Base-by-base conservation (phyloP, 2,329 filamentous ascomycete species). In the Aureobasidium sp. region DNA sequence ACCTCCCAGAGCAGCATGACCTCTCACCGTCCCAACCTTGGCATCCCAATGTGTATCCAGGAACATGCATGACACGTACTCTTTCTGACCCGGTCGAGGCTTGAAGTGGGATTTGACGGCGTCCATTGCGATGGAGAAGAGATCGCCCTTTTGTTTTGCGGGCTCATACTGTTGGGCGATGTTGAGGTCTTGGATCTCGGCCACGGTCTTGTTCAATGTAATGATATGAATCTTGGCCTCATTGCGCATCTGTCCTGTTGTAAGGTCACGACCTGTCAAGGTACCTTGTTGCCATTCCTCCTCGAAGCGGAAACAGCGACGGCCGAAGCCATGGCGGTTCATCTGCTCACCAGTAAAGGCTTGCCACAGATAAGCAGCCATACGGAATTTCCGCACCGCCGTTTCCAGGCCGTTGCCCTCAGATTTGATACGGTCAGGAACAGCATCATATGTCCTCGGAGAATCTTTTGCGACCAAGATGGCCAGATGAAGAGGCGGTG, bases 311-410 rank as follows among this genome's bases (percentile, higher is more conserved):
- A 97, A 97, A 59, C 85, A 87, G 62, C 93, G 86, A 63, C 93
- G 84, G 11, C 92, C 91, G 67, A 97, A 85, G 64, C 88, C 89
- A 72, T 96, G 89, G 65, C 91, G 87, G 73, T 85, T 88, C 93
- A 97, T 97, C 73, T 97, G 92, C 73, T 99, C 94, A 7, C 90
- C 91, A 0, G 93, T 97, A 70, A 96, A 97, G 8, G 92, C 91
- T 73, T 99, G 94, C 92, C 94, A 97, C 15, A 97, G 80, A 72
- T 97, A 97, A 27, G 91, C 93, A 20, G 91, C 88, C 89, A 96
- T 97, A 65, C 92, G 85, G 72, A 94, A 97, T 73, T 99, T 99
- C 69, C 84, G 85, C 57, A 96, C 82, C 0, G 94, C 94, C 8
- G 84, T 85, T 12, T 92, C 87, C 39, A 97, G 72, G 1, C 82